Evolutionary conservation across 371 early-diverging fungal genomes (phyloP).

Genomic region (Basidiobolus meristosporus): DNA sequence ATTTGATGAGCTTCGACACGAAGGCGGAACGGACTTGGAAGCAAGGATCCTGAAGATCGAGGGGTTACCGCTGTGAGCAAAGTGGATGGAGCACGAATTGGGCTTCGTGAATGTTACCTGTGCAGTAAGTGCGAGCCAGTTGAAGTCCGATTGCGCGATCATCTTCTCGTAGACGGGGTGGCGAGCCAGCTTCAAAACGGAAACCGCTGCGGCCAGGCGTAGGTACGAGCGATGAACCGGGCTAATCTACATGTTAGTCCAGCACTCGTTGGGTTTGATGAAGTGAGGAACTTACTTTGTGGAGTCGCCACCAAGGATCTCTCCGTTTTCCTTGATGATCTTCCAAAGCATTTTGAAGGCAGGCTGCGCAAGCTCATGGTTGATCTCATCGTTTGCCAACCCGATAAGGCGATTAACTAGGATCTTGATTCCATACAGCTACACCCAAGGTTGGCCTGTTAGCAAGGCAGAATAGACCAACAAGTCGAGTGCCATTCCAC

Average conservation of each 20-base stretch:
- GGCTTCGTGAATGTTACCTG: constrained; percentile 19
- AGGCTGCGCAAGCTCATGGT: constrained; percentile 17
- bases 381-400: constrained; percentile 11
- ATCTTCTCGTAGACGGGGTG: constrained; percentile 20
- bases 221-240: constrained; percentile 21
- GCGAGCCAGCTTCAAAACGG: constrained; percentile 43
- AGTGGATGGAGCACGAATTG: background rate
- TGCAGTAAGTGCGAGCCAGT: constrained; percentile 28
- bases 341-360: constrained; percentile 33
- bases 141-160: constrained; percentile 27
- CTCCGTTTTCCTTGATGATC: constrained; percentile 31
- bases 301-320: constrained; percentile 1
- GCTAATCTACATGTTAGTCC: constrained; percentile 2
- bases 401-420: constrained; percentile 28
- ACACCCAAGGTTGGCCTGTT: too few species aligned
- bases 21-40: constrained; percentile 66
- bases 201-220: constrained; percentile 42
- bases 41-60: constrained; percentile 39
- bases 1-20: constrained; percentile 45
- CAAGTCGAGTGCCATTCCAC: background rate
- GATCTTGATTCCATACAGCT: constrained; percentile 24
- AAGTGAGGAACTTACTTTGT: background rate
- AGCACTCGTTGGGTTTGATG: background rate
- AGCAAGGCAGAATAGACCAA: constrained; percentile 6
- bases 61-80: background rate